phyloP scores from a whole-genome alignment of 2,329 filamentous ascomycete genomes.

The Botryotinia calthae region DNA sequence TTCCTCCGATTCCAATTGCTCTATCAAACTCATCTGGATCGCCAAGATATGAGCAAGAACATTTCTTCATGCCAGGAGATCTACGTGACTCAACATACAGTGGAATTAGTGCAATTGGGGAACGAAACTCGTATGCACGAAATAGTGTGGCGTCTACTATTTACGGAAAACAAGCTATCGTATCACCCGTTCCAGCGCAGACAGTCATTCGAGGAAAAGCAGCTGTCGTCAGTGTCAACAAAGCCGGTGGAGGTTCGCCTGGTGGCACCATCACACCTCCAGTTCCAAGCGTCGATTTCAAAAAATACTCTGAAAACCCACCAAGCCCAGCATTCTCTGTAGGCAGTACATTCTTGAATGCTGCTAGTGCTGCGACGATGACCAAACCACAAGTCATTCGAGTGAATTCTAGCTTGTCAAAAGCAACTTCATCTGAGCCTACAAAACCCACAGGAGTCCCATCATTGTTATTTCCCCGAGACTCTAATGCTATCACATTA shows the following conservation, averaged over 20 bases:
- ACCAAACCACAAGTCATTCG: conserved; percentile 60
- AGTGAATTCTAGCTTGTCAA: conserved; percentile 42
- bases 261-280: conserved; percentile 59
- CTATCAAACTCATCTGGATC: conserved; percentile 55
- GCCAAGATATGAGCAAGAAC: conserved; percentile 69
- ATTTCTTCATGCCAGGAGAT: conserved; percentile 91
- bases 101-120: conserved; percentile 51
- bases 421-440: neutral
- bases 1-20: conserved; percentile 81
- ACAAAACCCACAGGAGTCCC: neutral
- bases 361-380: conserved; percentile 56
- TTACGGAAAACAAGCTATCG: conserved; percentile 85
- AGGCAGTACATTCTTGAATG: conserved; percentile 66
- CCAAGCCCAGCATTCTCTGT: conserved; percentile 63
- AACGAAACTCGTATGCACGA: conserved; percentile 61
- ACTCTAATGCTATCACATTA: conserved; percentile 48
- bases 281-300: conserved; percentile 68
- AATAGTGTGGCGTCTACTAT: conserved; percentile 88
- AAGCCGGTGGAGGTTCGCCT: conserved; percentile 60
- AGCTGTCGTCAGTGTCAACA: conserved; percentile 82
- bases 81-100: conserved; percentile 90
- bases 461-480: conserved; percentile 34
- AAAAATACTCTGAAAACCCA: conserved; percentile 53
- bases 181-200: conserved; percentile 75
- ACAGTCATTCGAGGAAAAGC: conserved; percentile 86